Base-by-base conservation (phyloP, 441 rosid genomes). In the Populus tomentosa region DNA sequence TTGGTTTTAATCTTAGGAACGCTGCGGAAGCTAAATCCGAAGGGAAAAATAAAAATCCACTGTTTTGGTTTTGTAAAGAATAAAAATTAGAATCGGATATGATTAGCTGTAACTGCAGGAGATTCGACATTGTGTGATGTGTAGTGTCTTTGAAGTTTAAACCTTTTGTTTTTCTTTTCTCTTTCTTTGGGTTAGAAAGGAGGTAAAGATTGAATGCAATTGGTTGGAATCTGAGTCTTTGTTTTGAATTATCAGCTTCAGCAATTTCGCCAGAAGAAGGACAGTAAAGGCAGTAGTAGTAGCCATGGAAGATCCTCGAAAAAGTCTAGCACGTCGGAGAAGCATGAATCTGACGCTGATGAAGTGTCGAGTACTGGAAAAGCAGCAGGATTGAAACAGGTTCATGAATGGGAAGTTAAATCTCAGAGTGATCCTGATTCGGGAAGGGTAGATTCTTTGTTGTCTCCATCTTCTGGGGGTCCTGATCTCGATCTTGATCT, bases 201-300 rank as follows among this genome's bases (percentile, higher is more conserved):
- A 67, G 59, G 32, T 10, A 10, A 5, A 61, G 71, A 50, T n/a
- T 77, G 9, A n/a, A 71, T 62, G n/a, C 35, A 66, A 26, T 75
- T 71, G 62, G 32, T 69, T 65, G 67, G 72, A 35, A 70, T 75
- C 67, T 81, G 28, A 75, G 18, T 46, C 40, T 40, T 32, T 6
- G 46, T 78, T 38, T 20, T 69, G 20, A 70, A n/a, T 80, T 74
- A 50, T 80, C 92, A 97, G 99, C 95, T 97, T 90, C 99, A 97
- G 87, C 98, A 93, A 77, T 97, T 81, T 86, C 98, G 99, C 75
- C 97, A 95, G 84, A 97, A 89, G 89, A 97, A 93, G 86, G 98
- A 93, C 81, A 75, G 77, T 68, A 92, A 95, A 86, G 92, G 91
- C 73, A 87, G 96, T 73, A 87, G 96, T 73, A 83, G 90, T 84